Conservation (phyloP, 2,329 filamentous ascomycete species). For the Claviceps digitariae region DNA sequence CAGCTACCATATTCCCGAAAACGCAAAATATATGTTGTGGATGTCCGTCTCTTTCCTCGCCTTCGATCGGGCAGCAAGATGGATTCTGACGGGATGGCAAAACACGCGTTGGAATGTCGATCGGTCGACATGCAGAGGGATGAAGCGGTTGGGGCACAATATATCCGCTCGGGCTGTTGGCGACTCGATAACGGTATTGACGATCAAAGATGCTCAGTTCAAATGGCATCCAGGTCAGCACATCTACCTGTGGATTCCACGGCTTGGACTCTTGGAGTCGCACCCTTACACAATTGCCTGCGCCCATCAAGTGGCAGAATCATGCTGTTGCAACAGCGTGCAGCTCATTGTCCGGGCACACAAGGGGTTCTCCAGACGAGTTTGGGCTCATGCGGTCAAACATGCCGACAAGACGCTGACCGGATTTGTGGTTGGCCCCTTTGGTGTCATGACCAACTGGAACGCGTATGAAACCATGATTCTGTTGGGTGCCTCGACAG, state of each 20-base stretch:
- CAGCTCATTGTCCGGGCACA: conserved; percentile 45
- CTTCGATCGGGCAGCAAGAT: conserved; percentile 46
- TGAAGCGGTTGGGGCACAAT: conserved; percentile 37
- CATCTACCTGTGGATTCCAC: conserved; percentile 46
- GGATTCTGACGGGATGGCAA: conserved; percentile 34
- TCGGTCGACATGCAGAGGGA: conserved; percentile 30
- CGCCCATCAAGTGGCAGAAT: conserved; percentile 34
- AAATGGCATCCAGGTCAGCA: conserved; percentile 47
- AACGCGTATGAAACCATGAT: conserved; percentile 46
- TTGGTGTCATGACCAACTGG: conserved; percentile 41
- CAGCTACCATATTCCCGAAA: conserved; percentile 47
- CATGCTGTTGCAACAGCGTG: conserved; percentile 44
- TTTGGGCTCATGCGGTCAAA: conserved; percentile 33
- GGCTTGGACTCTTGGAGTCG: conserved; percentile 38
- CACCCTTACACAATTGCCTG: conserved; percentile 51
- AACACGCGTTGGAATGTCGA: conserved; percentile 33
- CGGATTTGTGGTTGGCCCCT: conserved; percentile 41
- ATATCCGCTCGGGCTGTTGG: conserved; percentile 35
- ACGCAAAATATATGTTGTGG: conserved; percentile 51
- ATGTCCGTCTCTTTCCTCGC: conserved; percentile 48
- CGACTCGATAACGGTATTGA: conserved; percentile 40
- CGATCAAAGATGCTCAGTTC: conserved; percentile 46
- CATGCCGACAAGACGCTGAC: conserved; percentile 17
- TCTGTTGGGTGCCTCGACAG: conserved; percentile 47
- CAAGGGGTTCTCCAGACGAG: conserved; percentile 40